Evolutionary conservation across 2,329 filamentous ascomycete species (phyloP), one percentile per base, ranked within the genome.

Genomic region (Neofusicoccum sp.): DNA sequence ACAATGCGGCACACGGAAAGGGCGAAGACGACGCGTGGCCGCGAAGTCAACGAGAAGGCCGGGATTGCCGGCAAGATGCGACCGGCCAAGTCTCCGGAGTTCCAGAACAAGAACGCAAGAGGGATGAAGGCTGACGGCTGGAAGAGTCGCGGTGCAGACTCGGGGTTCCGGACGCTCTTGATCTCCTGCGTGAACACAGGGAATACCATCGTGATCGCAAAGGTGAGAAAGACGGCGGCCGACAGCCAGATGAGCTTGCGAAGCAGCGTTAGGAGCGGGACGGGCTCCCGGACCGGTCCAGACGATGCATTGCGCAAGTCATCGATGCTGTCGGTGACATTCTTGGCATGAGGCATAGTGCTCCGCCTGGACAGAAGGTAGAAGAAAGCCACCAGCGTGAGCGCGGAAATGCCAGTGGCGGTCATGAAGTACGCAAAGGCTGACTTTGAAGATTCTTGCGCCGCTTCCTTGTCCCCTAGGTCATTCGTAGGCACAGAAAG

Each of bases 381-480:
- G 48, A 91, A 74, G 74, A 97, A 94, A 8, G 90, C 89, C 6
- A 89, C 67, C 2, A 97, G 78, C 0, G 93, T 87, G 6, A 85
- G 66, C 11, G 87, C 76, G 2, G 91, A 96, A 64, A 99, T 87
- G 39, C 80, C 78, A 0, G 93, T 92, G 0, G 95, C 94, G 0
- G 93, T 94, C 62, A 96, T 80, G 77, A 99, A 99, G 80, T 97
- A 98, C 62, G 89, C 84, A 70, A 97, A 93, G 1, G 94, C 95
- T 1, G 93, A 90, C 11, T 83, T 89, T 65, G 86, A 86, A 4
- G 83, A 83, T 64, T 74, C 69, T 56, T 76, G 70, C 2, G 74
- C 70, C 1, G 65, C 65, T 71, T 69, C 71, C 28, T 76, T 70
- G 52, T 75, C 73, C 8, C 54, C 41, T 3, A 58, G 7, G 4